phyloP scores from a whole-genome alignment of 164 flowering plant species.

The Magnolia kwangsiensis region DNA sequence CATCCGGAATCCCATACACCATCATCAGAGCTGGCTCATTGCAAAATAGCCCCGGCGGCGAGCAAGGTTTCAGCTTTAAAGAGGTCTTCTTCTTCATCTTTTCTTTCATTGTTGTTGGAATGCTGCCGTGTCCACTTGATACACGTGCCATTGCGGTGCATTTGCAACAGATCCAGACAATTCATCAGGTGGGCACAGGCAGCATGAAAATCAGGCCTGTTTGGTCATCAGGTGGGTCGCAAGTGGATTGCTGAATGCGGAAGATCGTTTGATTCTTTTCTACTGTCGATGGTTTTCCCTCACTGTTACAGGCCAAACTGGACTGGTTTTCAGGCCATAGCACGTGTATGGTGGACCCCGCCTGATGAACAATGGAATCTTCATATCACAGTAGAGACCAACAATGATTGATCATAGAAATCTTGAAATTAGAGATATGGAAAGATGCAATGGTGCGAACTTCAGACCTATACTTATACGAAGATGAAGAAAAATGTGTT shows the following conservation, averaged over 20 bases:
- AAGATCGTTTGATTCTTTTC: background rate
- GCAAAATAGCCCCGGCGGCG: constrained; percentile 64
- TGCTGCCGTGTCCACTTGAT: background rate
- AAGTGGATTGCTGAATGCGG: background rate
- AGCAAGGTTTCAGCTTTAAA: constrained; percentile 78
- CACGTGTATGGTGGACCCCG: background rate
- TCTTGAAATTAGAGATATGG: no score
- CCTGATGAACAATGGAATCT: background rate
- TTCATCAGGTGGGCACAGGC: background rate
- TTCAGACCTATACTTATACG: no score
- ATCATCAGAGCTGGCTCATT: constrained; percentile 70
- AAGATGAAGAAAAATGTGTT: no score
- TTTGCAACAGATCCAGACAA: background rate
- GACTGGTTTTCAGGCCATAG: no score
- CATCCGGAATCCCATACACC: constrained; percentile 77
- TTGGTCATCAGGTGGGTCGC: background rate
- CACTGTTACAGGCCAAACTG: background rate
- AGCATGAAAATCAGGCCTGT: background rate
- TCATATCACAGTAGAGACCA: no score
- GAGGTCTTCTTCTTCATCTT: constrained; percentile 40
- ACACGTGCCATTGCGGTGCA: background rate
- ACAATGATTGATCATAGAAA: no score
- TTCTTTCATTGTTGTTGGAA: background rate
- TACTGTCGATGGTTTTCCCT: background rate
- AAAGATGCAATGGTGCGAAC: no score